Base-by-base conservation (phyloP, 1,284 basidiomycete species). In the Rhodotorula sp. region DNA sequence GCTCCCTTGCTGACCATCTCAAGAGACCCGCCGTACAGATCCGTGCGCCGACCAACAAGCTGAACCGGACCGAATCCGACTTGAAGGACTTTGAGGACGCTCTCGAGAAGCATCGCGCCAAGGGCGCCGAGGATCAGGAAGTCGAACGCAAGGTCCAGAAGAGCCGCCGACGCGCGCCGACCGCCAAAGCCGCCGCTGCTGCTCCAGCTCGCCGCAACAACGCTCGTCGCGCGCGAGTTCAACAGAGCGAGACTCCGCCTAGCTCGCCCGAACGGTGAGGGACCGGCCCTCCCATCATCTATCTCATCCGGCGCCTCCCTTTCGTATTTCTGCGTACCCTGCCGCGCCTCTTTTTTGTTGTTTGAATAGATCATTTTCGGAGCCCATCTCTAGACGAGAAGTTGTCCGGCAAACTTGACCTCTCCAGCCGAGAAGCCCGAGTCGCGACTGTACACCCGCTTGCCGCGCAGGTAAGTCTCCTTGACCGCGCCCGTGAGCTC, bases 71-170 rank as follows among this genome's bases (percentile, higher is more conserved):
- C 31, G 92, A 94, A 77, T 87, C 88, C 0, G 93, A 95, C 78
- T 82, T 95, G 64, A 89, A 93, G 76, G 93, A 95, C 81, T 95
- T 95, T 77, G 92, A 94, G 55, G 43, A 59, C 57, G 61, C 79
- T 91, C 84, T 99, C 12, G 88, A 91, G 34, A 90, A 93, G 75
- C 87, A 91, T 79, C 88, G 87, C 72, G 84, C 86, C 5, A 92
- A 95, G 82, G 95, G 95, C 5, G 88, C 90, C 75, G 93, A 97
- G 81, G 93, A 97, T 72, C 88, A 93, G 75, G 93, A 88, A 38
- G 85, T 97, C 56, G 91, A 93, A 82, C 90, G 90, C 75, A 87
- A 90, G 50, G 91, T 91, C 14, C 85, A 89, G 77, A 87, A 87
- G 72, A 55, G 38, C 58, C 70, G 68, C 31, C 60, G 63, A 59